phyloP scores from a whole-genome alignment of 495 filamentous ascomycete genomes.

The Podospora conica region DNA sequence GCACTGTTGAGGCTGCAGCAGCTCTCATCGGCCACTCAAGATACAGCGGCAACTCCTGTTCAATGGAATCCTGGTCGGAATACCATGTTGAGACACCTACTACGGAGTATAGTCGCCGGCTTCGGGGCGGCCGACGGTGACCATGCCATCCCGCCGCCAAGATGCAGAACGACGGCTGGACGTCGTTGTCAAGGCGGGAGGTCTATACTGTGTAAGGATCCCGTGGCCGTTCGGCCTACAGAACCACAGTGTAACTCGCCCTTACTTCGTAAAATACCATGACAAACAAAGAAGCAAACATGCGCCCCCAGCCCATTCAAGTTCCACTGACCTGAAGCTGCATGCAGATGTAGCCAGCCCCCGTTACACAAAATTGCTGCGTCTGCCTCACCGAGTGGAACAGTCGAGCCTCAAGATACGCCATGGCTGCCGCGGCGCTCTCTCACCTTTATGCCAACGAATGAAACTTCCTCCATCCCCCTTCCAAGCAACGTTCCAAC shows the following conservation, averaged over 20 bases:
- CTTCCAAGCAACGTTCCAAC: not conserved
- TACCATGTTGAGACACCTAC: too few relatives aligned
- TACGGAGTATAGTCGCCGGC: too few relatives aligned
- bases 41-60: not conserved
- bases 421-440: not conserved
- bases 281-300: not conserved
- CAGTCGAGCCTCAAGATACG: not conserved
- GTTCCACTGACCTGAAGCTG: not conserved
- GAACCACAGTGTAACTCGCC: not conserved
- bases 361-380: not conserved
- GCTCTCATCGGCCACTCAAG: not conserved
- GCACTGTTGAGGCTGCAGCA: not conserved
- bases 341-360: not conserved
- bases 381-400: not conserved
- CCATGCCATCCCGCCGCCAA: not conserved
- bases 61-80: not conserved
- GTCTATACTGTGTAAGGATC: not conserved
- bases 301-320: not conserved
- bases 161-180: not conserved
- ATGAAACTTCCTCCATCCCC: not conserved
- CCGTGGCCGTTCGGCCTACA: not conserved
- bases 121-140: too few relatives aligned
- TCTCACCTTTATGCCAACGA: not conserved
- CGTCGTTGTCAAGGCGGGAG: not conserved
- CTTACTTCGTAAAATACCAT: not conserved